phyloP scores from a whole-genome alignment of 2,329 filamentous ascomycete species.

The Arthrobotrys sinensis region DNA sequence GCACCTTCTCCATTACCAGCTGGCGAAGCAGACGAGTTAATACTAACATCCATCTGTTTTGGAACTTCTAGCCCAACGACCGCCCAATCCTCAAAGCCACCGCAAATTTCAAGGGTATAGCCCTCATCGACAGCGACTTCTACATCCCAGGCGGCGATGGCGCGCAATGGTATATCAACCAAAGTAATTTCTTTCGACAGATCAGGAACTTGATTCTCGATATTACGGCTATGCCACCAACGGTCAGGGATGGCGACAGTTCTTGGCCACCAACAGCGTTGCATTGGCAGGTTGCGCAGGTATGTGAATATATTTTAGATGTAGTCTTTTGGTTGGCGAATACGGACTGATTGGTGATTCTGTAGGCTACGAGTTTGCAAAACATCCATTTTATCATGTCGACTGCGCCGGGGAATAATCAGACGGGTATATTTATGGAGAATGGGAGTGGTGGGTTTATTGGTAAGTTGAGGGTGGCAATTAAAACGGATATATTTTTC shows the following conservation, averaged over 20 bases:
- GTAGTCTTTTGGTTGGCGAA: slow-evolving; percentile 24
- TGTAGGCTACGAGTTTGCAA: slow-evolving; percentile 72
- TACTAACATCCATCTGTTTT: slow-evolving; percentile 72
- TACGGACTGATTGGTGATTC: slow-evolving; percentile 64
- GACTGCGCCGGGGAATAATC: slow-evolving; percentile 66
- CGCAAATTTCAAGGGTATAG: slow-evolving; percentile 82
- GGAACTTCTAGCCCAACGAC: slow-evolving; percentile 79
- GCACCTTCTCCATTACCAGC: slow-evolving; percentile 68
- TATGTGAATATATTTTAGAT: slow-evolving; percentile 6
- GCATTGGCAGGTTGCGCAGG: slow-evolving; percentile 78
- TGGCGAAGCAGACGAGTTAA: too few relatives aligned
- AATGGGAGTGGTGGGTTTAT: slow-evolving; percentile 66
- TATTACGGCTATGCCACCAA: slow-evolving; percentile 66
- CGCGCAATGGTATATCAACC: slow-evolving; percentile 66
- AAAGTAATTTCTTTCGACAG: slow-evolving; percentile 76
- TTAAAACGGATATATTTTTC: slow-evolving; percentile 67
- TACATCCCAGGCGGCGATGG: slow-evolving; percentile 74
- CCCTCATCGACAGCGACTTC: slow-evolving; percentile 89
- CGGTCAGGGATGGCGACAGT: slow-evolving; percentile 66
- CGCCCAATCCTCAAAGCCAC: slow-evolving; percentile 82
- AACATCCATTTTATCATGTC: slow-evolving; percentile 72
- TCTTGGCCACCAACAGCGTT: slow-evolving; percentile 68
- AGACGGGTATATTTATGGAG: slow-evolving; percentile 76
- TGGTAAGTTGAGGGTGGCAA: slow-evolving; percentile 74
- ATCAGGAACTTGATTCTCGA: slow-evolving; percentile 78